Conservation (phyloP, 768 basidiomycete genomes). For the Podaxis sp. region DNA sequence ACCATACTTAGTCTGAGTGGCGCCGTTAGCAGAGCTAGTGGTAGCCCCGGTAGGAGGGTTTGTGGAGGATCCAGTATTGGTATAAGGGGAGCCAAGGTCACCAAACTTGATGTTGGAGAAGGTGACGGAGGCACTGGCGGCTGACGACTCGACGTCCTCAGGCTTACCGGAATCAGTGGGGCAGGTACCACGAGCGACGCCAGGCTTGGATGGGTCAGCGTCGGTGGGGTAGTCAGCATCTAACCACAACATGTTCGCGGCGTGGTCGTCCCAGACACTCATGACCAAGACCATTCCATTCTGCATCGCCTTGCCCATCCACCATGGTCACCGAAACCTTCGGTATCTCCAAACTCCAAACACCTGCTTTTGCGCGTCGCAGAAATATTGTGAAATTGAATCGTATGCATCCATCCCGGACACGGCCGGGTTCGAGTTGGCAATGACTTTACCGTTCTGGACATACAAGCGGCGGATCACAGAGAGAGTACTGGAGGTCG, state of each 20-base stretch:
- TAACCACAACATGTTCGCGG: slow-evolving; percentile 38
- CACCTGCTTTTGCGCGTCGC: slow-evolving; percentile 11
- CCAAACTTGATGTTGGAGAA: slow-evolving; percentile 21
- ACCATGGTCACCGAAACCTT: slow-evolving; percentile 16
- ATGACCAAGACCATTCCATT: slow-evolving; percentile 37
- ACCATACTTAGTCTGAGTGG: neutral
- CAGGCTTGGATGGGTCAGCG: slow-evolving; percentile 15
- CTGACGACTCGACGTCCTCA: slow-evolving; percentile 11
- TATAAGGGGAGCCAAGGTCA: slow-evolving; percentile 1
- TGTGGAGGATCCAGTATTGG: neutral
- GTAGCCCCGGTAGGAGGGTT: neutral
- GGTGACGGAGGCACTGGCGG: slow-evolving; percentile 16
- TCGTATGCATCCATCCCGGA: slow-evolving; percentile 11
- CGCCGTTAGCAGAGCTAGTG: neutral
- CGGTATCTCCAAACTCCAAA: slow-evolving; percentile 20
- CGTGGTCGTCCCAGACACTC: slow-evolving; percentile 24
- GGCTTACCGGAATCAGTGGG: slow-evolving; percentile 15
- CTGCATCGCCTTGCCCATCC: slow-evolving; percentile 14
- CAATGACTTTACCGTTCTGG: slow-evolving; percentile 19
- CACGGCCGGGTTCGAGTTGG: slow-evolving; percentile 16
- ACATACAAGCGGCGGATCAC: slow-evolving; percentile 20
- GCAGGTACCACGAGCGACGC: slow-evolving; percentile 19
- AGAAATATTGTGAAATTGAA: slow-evolving; percentile 16
- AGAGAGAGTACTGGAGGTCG: slow-evolving; percentile 17
- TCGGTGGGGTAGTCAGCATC: slow-evolving; percentile 31